Evolutionary conservation across 2,329 filamentous ascomycete genomes (phyloP).

Genomic region (Alternaria consortialis): DNA sequence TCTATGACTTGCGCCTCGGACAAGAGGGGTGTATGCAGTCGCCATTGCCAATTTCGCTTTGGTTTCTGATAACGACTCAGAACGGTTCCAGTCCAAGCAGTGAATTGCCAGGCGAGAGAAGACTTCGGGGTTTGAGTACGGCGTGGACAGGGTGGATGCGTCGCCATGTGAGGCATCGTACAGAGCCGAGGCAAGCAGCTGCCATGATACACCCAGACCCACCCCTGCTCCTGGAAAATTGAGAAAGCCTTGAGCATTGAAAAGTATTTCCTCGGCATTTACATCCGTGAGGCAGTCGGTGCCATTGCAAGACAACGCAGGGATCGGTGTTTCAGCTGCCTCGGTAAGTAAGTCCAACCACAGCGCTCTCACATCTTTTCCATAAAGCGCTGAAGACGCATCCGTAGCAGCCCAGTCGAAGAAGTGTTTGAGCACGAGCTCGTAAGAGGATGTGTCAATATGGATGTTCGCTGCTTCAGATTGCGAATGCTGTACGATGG

Average conservation of each 20-base stretch:
- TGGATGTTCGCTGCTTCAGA: constrained; percentile 47
- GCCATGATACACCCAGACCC: constrained; percentile 9
- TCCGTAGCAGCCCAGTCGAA: constrained; percentile 50
- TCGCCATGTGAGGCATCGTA: constrained; percentile 48
- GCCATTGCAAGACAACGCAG: constrained; percentile 46
- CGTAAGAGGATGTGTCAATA: constrained; percentile 51
- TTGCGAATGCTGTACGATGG: constrained; percentile 55
- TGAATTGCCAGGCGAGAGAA: constrained; percentile 46
- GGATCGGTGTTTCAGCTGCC: constrained; percentile 47
- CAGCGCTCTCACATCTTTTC: constrained; percentile 31
- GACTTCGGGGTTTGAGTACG: constrained; percentile 22
- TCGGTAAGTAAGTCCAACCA: constrained; percentile 35
- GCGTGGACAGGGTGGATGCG: constrained; percentile 47
- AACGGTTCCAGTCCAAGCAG: constrained; percentile 47
- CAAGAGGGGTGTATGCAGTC: constrained; percentile 47
- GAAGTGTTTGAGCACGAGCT: constrained; percentile 49
- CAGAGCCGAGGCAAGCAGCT: constrained; percentile 31
- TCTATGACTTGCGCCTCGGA: constrained; percentile 45
- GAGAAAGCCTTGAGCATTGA: constrained; percentile 19
- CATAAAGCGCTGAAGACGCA: constrained; percentile 43
- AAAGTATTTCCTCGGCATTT: constrained; percentile 44
- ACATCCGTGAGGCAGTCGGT: constrained; percentile 32
- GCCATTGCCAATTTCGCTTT: constrained; percentile 27
- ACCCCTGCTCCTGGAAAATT: constrained; percentile 5
- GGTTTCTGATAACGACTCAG: not conserved